Base-by-base conservation (phyloP, 768 basidiomycete genomes). In the Wakefieldia striispora region DNA sequence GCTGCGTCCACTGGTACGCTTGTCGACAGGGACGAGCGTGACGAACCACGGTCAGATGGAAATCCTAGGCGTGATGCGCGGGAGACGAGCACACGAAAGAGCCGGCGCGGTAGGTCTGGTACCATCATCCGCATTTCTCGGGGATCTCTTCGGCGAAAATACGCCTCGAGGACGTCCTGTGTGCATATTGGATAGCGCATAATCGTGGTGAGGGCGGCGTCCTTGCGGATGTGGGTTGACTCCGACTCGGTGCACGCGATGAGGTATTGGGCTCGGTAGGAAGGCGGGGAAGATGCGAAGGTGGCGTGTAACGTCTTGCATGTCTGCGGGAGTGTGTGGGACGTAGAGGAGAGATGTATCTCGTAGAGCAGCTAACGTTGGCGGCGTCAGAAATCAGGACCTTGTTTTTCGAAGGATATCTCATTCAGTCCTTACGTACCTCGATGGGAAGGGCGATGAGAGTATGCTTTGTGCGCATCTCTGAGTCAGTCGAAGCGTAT, bases 261-360 rank as follows among this genome's bases (percentile, higher is more conserved):
- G 51, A 97, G 76, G 65, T 88, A 95, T 49, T 76, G 73, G 16
- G 87, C 89, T 8, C 77, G 78, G 55, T 83, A 82, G 5, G 77
- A 76, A 0, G 79, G 47, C 0, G 87, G 78, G 0, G 87, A 76
- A 3, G 70, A 63, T 9, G 72, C 66, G 70, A 86, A 87, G 13
- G 86, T 70, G 13, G 62, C 36, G 52, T 80, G 64, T 17, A 94
- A 64, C 34, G 73, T 65, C 51, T 69, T 77, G 53, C 79, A 88
- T 27, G 79, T 70, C 43, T 68, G 67, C 0, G 91, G 91, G 8
- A 97, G 70, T 31, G 70, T 59, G 16, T 79, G 72, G 3, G 88
- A 91, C 6, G 82, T 69, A 0, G 91, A 83, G 54, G 75, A 75
- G 16, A 88, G 75, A 56, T 93, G 87, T 13, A 95, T 76, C 48